These are phyloP conservation scores for Vaccinium myrtillus DNA, from an alignment of 148 eudicot species.

Conservation along the genomic window DNA sequence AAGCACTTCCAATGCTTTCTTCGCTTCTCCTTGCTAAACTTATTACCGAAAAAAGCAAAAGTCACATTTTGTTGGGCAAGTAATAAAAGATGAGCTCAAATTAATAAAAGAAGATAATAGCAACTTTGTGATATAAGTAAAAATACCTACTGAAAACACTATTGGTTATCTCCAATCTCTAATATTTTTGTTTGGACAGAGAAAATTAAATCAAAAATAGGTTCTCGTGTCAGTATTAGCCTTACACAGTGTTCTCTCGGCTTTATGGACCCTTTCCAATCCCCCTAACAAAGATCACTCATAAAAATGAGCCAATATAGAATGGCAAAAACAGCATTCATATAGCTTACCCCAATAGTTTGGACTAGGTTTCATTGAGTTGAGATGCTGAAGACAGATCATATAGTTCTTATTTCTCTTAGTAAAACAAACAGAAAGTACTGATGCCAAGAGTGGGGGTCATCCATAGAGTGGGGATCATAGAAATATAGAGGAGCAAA, in stretches of 20 bases:
- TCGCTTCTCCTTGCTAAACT: constrained; percentile 94
- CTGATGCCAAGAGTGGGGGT: background rate
- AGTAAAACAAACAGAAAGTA: background rate
- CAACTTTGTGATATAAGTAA: background rate
- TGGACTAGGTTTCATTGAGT: background rate
- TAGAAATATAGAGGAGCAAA: background rate
- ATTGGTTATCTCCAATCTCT: background rate
- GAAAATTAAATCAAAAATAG: background rate
- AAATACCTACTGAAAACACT: background rate
- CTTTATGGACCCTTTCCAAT: background rate
- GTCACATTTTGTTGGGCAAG: background rate
- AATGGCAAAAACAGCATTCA: background rate
- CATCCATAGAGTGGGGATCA: background rate
- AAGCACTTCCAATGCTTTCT: constrained; percentile 89
- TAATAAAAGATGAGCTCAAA: background rate
- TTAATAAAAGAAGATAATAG: background rate
- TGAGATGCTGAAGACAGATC: background rate
- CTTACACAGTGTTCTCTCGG: background rate
- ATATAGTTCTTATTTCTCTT: background rate
- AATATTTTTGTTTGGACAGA: background rate
- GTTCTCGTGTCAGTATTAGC: background rate
- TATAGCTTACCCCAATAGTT: background rate
- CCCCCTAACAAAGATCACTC: background rate
- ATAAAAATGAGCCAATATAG: background rate
- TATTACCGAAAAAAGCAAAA: constrained; percentile 12